Base-by-base conservation (phyloP, 1,139 yeast species). In the Yamadazyma oceani region DNA sequence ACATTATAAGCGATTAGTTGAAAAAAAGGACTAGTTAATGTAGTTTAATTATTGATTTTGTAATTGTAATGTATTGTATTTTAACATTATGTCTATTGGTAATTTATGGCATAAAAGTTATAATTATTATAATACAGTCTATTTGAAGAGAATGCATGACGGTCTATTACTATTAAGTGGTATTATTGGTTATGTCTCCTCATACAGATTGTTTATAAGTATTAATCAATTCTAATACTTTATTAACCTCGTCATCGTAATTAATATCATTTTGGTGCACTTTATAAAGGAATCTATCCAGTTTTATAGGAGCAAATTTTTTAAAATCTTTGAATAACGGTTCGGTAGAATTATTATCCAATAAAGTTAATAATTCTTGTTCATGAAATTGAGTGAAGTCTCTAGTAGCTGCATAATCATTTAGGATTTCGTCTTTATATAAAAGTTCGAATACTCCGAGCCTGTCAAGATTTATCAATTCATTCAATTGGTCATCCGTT, bases 1-100 rank as follows among this genome's bases (percentile, higher is more conserved):
- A 56, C 82, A 75, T 46, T 84, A 90, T 80, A 86, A 88, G 71
- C 78, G 62, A 48, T 51, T 51, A 48, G 66, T 63, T 30, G 58
- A 61, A 32, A 60, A 58, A 36, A 41, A 41, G 26, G 40, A 43
- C 12, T 40, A 28, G 28, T 24, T 6, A 5, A 24, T 24, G 5
- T 24, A 6, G 26, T 24, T 7, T 21, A 21, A 21, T 21, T 7
- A 21, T 21, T 21, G 23, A 21, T 21, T 21, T 26, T 26, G 28
- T 26, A 26, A 7, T 26, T 7, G 4, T 12, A 26, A 24, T 24
- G 26, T 24, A 24, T n/a, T 30, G 32, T 30, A 30, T 30, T 19
- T 30, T 30, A 11, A 24, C 5, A 6, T 6, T 24, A 24, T 24
- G 14, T n/a, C 6, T 24, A 24, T n/a, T 30, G n/a, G n/a, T 12